Conservation (phyloP, 2,329 filamentous ascomycete species). For the Cordyceps pruinosa region DNA sequence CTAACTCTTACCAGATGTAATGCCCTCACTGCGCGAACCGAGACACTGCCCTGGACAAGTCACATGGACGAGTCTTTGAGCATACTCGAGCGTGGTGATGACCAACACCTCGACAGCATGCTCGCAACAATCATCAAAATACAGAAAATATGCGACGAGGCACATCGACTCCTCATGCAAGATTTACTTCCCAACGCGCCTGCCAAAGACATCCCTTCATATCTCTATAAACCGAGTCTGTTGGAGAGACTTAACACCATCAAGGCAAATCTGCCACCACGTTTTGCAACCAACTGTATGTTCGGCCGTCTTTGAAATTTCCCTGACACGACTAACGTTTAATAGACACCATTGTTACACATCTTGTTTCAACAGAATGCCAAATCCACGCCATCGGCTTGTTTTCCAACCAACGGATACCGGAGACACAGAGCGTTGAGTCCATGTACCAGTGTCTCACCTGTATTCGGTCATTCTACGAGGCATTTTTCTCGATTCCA, state of each 20-base stretch:
- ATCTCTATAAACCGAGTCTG: conserved; percentile 27
- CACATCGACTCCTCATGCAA: conserved; percentile 24
- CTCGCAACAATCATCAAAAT: conserved; percentile 32
- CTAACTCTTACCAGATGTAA: conserved; percentile 24
- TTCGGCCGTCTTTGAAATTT: not conserved
- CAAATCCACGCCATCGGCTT: conserved; percentile 28
- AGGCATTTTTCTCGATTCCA: conserved; percentile 29
- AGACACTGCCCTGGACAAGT: conserved; percentile 49
- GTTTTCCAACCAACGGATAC: conserved; percentile 24
- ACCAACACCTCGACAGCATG: conserved; percentile 42
- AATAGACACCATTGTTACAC: conserved; percentile 25
- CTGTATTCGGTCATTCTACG: conserved; percentile 29
- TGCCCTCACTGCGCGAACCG: conserved; percentile 38
- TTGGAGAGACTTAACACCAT: conserved; percentile 23
- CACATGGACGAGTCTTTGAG: conserved; percentile 52
- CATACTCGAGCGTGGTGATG: conserved; percentile 36
- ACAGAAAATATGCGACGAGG: conserved; percentile 35
- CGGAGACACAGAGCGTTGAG: conserved; percentile 26
- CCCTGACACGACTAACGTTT: not conserved
- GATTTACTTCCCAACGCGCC: conserved; percentile 23
- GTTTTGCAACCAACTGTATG: conserved; percentile 24
- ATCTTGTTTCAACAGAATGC: conserved; percentile 25
- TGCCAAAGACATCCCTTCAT: conserved; percentile 22
- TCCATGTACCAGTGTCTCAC: conserved; percentile 31
- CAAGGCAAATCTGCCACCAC: conserved; percentile 14